These are phyloP conservation scores for Hylodesmum podocarpum DNA, from an alignment of 306 rosid species.

Conservation along the genomic window DNA sequence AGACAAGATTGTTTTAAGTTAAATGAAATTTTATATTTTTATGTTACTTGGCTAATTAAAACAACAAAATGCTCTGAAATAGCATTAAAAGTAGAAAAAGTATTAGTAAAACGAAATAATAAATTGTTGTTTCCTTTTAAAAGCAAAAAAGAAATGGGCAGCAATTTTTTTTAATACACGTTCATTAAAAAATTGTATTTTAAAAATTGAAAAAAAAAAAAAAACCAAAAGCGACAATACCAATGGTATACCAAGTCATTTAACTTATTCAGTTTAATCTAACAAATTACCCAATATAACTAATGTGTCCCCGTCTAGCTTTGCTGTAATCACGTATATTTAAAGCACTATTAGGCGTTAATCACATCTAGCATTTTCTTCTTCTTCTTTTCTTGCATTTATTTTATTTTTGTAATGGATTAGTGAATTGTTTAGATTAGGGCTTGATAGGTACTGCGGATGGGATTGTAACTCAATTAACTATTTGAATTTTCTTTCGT, in stretches of 20 bases:
- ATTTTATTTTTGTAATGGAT: background rate
- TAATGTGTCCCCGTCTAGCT: conserved; percentile 31
- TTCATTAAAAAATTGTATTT: background rate
- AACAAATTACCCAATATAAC: background rate
- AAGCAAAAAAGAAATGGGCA: too few relatives aligned
- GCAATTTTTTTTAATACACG: background rate
- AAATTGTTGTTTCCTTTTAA: too few relatives aligned
- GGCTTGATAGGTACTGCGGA: background rate
- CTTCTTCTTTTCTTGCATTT: background rate
- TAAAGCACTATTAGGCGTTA: background rate
- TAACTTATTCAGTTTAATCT: background rate
- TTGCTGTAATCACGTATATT: conserved; percentile 26
- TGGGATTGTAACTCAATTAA: background rate
- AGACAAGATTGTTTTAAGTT: too few relatives aligned
- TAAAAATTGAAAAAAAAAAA: background rate
- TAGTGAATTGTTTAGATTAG: background rate
- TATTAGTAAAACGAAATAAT: too few relatives aligned
- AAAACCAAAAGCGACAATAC: background rate
- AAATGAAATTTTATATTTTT: too few relatives aligned
- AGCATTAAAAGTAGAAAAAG: too few relatives aligned
- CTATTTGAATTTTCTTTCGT: background rate
- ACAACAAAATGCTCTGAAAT: too few relatives aligned
- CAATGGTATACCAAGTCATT: background rate
- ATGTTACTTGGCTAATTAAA: too few relatives aligned
- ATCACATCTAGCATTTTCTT: background rate